Base-by-base conservation (phyloP, 495 filamentous ascomycete species). In the Pyronema omphalodes region DNA sequence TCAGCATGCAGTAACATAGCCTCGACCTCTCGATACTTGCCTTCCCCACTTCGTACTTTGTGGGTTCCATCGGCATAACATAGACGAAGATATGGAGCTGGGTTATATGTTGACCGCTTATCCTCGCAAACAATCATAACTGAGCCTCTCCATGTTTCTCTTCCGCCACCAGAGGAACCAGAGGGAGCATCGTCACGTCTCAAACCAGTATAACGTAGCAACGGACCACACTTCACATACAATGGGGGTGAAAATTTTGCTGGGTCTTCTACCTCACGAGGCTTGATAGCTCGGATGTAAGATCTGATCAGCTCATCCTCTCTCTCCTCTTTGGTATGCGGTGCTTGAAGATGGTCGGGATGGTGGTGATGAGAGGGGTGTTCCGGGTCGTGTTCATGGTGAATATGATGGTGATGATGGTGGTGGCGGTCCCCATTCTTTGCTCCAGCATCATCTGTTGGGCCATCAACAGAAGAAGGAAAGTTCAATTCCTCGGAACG, bases 91-190 rank as follows among this genome's bases (percentile, higher is more conserved):
- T 74, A 81, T 14, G 91, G 91, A 7, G 75, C 72, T 17, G 76
- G 75, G n/a, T 84, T 77, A 64, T 93, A 93, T 1, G 80, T 80
- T 4, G 88, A 94, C 19, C 81, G 72, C 7, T 76, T 74, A 61
- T 96, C 89, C 37, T 75, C 73, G 0, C 91, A 95, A 35, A 96
- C 86, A 54, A 96, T 91, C 84, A 98, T 84, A 29, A 96, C 73
- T 55, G 78, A 88, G 23, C 91, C 91, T 67, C 87, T 77, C 91
- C 91, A 98, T 19, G 86, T 81, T 55, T 93, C 86, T 55, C 79
- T 76, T 67, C 58, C 1, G 68, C 67, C 47, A 39, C 60, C 68
- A 37, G 68, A 52, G 60, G 63, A 40, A 61, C 61, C 12, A 54
- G 63, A 40, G 67, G 65, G 49, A 52, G 57, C 0, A 57, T 57